phyloP scores from a whole-genome alignment of 805 yeast genomes.

The Pichia ethanolica region DNA sequence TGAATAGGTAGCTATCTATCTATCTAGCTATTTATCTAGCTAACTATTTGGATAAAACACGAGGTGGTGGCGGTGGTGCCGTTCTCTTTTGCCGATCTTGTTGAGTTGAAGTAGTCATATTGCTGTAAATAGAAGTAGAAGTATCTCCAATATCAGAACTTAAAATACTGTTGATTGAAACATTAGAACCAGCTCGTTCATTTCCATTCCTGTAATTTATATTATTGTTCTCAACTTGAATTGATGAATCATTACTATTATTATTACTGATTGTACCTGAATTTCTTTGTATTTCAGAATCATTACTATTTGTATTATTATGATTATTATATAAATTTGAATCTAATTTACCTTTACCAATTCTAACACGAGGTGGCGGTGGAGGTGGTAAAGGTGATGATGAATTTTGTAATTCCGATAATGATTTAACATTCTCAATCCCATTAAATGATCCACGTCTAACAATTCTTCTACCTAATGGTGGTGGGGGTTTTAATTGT shows the following conservation, averaged over 20 bases:
- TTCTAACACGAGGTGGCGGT: not conserved
- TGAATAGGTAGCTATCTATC: too few relatives aligned
- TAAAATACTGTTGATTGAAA: not conserved
- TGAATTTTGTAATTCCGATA: not conserved
- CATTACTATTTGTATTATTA: not conserved
- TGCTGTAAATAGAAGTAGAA: not conserved
- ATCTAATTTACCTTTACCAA: not conserved
- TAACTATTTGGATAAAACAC: too few relatives aligned
- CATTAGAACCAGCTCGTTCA: not conserved
- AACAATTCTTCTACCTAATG: not conserved
- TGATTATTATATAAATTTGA: not conserved
- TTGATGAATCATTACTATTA: too few relatives aligned
- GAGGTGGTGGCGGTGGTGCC: conserved; percentile 4
- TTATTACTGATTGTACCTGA: not conserved
- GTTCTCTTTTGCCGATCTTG: not conserved
- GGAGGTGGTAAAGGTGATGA: conserved; percentile 1
- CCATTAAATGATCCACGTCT: not conserved
- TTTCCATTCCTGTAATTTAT: too few relatives aligned
- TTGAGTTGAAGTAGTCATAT: too few relatives aligned
- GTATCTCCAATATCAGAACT: not conserved
- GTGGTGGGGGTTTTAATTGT: not conserved
- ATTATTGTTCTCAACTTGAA: too few relatives aligned
- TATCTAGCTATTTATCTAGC: too few relatives aligned
- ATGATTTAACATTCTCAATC: too few relatives aligned
- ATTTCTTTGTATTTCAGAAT: not conserved